Conservation (phyloP, 768 basidiomycete genomes). For the Leccinum rimulosum region DNA sequence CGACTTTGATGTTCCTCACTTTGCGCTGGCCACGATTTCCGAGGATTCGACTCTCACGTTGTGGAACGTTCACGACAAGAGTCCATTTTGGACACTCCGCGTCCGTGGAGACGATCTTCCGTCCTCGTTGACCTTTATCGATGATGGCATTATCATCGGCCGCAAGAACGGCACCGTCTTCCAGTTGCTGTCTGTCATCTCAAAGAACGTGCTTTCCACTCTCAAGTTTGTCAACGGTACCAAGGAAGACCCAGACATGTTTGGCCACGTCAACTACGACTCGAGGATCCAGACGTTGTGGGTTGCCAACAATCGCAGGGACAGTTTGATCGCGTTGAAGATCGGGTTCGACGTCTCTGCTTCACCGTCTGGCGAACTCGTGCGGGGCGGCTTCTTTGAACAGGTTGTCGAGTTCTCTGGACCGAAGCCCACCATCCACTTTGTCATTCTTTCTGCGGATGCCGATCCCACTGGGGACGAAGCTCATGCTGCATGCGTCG, state of each 20-base stretch:
- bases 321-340: slow-evolving; percentile 80
- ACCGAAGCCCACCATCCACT: slow-evolving; percentile 84
- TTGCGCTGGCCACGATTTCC: slow-evolving; percentile 77
- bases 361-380: slow-evolving; percentile 58
- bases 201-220: slow-evolving; percentile 71
- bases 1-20: slow-evolving; percentile 78
- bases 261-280: slow-evolving; percentile 85
- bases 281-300: slow-evolving; percentile 82
- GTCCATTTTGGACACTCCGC: slow-evolving; percentile 73
- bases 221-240: slow-evolving; percentile 71
- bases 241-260: slow-evolving; percentile 81
- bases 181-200: slow-evolving; percentile 76
- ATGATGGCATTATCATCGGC: slow-evolving; percentile 81
- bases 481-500: slow-evolving; percentile 79
- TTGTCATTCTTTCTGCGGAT: slow-evolving; percentile 83
- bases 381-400: slow-evolving; percentile 65
- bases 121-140: slow-evolving; percentile 82
- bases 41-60: slow-evolving; percentile 78
- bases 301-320: slow-evolving; percentile 83
- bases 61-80: slow-evolving; percentile 78
- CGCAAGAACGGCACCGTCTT: slow-evolving; percentile 82
- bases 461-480: slow-evolving; percentile 81
- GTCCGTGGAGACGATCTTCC: slow-evolving; percentile 78
- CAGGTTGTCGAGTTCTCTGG: slow-evolving; percentile 82
- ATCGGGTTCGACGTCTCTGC: slow-evolving; percentile 62